Conservation (phyloP, 129 eudicot genomes). For the Logfia minima region DNA sequence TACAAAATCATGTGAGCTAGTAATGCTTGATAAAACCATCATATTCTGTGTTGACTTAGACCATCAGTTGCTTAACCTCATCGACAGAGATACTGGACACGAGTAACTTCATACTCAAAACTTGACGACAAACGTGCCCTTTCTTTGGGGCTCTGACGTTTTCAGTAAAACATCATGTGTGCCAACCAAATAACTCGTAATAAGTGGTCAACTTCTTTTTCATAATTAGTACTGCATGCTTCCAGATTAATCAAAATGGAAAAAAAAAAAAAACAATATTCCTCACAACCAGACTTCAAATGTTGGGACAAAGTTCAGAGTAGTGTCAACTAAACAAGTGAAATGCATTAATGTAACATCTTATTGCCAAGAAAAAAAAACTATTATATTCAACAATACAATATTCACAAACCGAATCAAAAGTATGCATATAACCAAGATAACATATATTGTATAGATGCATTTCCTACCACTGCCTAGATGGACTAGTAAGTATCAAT, state of each 20-base stretch:
- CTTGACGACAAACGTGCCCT: no score
- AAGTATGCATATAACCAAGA: conserved; percentile 15
- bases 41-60: background rate
- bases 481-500: conserved; percentile 7
- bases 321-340: background rate
- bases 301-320: background rate
- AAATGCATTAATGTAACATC: background rate
- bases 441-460: conserved; percentile 9
- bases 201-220: no score
- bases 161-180: no score
- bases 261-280: background rate
- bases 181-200: no score
- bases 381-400: conserved; percentile 10
- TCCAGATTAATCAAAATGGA: no score
- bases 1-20: background rate
- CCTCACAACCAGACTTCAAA: background rate
- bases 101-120: background rate
- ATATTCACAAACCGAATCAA: conserved; percentile 25
- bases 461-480: conserved; percentile 19
- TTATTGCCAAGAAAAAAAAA: conserved; percentile 9
- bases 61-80: background rate
- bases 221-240: no score
- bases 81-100: background rate
- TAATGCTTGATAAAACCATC: background rate
- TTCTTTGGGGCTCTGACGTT: no score